phyloP scores from a whole-genome alignment of 768 basidiomycete genomes.

The Leccinellum luteum region DNA sequence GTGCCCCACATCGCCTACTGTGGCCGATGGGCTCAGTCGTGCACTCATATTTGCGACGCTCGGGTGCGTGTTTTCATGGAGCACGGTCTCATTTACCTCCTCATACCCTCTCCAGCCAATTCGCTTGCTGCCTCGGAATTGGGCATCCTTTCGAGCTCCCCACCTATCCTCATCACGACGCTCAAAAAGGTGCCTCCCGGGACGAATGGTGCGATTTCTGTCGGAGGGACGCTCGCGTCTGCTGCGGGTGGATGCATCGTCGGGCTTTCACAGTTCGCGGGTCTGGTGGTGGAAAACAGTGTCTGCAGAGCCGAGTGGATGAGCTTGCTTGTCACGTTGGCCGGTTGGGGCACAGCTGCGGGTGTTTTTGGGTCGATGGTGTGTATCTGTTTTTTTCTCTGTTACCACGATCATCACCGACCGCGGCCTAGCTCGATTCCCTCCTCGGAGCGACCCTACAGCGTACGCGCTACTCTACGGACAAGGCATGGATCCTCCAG shows the following conservation, averaged over 20 bases:
- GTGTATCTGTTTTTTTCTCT: constrained; percentile 23
- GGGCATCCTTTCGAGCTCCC: constrained; percentile 73
- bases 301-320: constrained; percentile 88
- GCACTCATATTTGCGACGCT: constrained; percentile 60
- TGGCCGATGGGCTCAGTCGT: constrained; percentile 55
- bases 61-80: constrained; percentile 46
- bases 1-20: constrained; percentile 56
- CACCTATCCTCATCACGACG: constrained; percentile 79
- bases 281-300: constrained; percentile 69
- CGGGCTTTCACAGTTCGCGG: constrained; percentile 52
- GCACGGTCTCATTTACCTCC: not conserved
- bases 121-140: constrained; percentile 88
- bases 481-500: constrained; percentile 61
- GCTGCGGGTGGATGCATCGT: constrained; percentile 71
- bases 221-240: constrained; percentile 72
- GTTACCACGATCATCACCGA: not conserved
- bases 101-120: constrained; percentile 52
- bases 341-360: constrained; percentile 58
- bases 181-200: constrained; percentile 75
- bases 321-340: constrained; percentile 39
- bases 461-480: constrained; percentile 66
- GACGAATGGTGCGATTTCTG: constrained; percentile 86
- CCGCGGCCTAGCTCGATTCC: constrained; percentile 65
- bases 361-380: constrained; percentile 84
- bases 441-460: constrained; percentile 87